phyloP scores from a whole-genome alignment of 169 alveolate species.

The Babesia ovata region DNA sequence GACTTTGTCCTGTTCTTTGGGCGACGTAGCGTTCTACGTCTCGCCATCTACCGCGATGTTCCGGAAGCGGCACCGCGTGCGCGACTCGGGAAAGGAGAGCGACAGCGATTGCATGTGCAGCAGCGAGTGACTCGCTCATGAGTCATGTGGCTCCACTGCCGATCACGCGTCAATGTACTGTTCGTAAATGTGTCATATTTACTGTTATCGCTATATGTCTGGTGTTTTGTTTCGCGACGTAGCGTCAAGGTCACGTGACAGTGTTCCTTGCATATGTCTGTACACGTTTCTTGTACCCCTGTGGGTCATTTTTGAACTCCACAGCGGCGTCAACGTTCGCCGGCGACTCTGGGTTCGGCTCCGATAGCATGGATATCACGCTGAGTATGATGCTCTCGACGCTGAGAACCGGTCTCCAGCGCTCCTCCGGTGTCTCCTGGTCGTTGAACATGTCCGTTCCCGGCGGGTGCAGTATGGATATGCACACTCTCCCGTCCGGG shows the following conservation, averaged over 20 bases:
- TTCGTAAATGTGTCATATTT: not conserved
- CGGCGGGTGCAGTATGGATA: constrained; percentile 96
- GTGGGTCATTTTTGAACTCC: constrained; percentile 83
- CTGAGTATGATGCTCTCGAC: constrained; percentile 93
- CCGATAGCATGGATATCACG: constrained; percentile 95
- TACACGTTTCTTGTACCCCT: constrained; percentile 87
- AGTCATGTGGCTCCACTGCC: too few species aligned
- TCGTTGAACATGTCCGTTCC: constrained; percentile 93
- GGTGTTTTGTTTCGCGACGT: not conserved
- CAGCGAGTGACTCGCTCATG: constrained; percentile 19
- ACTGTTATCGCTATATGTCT: not conserved
- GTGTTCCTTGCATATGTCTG: constrained; percentile 82
- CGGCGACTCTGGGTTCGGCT: constrained; percentile 96
- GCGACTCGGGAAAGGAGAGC: constrained; percentile 15
- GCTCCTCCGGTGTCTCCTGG: constrained; percentile 96
- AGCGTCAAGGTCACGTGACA: not conserved
- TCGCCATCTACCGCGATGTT: constrained; percentile 71
- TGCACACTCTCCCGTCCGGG: constrained; percentile 96
- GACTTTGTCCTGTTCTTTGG: constrained; percentile 49
- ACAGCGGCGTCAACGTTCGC: constrained; percentile 96
- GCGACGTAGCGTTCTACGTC: constrained; percentile 63
- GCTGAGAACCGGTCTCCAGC: constrained; percentile 98
- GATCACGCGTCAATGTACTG: too few species aligned
- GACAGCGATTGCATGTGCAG: constrained; percentile 43
- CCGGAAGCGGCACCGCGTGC: constrained; percentile 46